Evolutionary conservation across 2,329 filamentous ascomycete species (phyloP).

Genomic region (Penicillium italicum): DNA sequence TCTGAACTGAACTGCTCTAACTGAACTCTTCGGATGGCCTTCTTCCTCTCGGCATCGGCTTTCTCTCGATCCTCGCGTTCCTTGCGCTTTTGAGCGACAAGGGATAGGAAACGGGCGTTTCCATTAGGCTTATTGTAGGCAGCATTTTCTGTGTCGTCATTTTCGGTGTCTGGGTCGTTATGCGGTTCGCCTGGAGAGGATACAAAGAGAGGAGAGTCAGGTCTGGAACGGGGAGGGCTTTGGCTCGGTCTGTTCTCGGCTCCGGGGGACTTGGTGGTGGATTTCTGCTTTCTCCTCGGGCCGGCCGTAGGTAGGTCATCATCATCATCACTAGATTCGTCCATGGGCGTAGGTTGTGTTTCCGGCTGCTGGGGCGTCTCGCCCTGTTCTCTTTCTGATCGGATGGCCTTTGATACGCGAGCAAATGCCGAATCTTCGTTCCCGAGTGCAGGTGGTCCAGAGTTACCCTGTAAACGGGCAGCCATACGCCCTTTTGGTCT

Average conservation of each 20-base stretch:
- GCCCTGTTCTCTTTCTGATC: slow-evolving; percentile 15
- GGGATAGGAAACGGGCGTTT: slow-evolving; percentile 63
- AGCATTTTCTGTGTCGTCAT: slow-evolving; percentile 25
- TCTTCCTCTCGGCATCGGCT: slow-evolving; percentile 44
- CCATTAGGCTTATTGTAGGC: slow-evolving; percentile 31
- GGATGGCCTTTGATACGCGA: slow-evolving; percentile 35
- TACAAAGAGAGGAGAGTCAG: slow-evolving; percentile 46
- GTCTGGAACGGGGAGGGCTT: slow-evolving; percentile 26
- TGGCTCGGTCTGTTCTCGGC: slow-evolving; percentile 26
- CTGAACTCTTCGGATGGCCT: slow-evolving; percentile 33
- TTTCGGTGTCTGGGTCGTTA: slow-evolving; percentile 22
- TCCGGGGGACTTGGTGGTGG: slow-evolving; percentile 24
- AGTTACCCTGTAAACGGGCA: slow-evolving; percentile 55
- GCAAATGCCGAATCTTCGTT: slow-evolving; percentile 40
- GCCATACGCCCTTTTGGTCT: slow-evolving; percentile 63
- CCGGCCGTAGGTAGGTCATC: slow-evolving; percentile 32
- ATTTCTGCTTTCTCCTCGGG: slow-evolving; percentile 28
- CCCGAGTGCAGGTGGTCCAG: background rate
- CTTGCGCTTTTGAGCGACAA: slow-evolving; percentile 69
- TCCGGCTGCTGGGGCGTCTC: slow-evolving; percentile 10
- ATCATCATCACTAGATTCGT: slow-evolving; percentile 24
- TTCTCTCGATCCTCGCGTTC: slow-evolving; percentile 67
- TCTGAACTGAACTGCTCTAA: slow-evolving; percentile 37
- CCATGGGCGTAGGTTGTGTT: slow-evolving; percentile 5
- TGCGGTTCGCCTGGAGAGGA: slow-evolving; percentile 31